These are phyloP conservation scores for Carex parvula DNA, from an alignment of 176 grass and related monocot genomes.

Conservation along the genomic window DNA sequence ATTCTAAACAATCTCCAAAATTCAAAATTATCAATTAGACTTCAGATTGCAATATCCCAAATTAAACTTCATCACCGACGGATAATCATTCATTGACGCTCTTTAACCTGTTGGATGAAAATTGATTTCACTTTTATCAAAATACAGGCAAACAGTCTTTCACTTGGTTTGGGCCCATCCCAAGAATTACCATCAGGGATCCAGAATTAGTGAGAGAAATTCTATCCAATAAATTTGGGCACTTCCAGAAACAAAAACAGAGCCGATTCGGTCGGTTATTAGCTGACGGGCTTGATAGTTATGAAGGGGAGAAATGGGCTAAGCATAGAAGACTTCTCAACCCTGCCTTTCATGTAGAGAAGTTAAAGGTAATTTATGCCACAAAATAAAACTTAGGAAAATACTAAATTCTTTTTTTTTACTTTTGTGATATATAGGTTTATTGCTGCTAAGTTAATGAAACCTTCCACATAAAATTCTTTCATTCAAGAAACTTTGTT, in stretches of 20 bases:
- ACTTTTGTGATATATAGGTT: neutral
- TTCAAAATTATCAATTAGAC: no score
- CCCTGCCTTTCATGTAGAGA: slow-evolving; percentile 71
- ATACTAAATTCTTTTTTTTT: neutral
- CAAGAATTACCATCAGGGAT: slow-evolving; percentile 43
- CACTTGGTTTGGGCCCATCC: slow-evolving; percentile 52
- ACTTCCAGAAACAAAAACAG: slow-evolving; percentile 35
- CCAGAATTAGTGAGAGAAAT: slow-evolving; percentile 58
- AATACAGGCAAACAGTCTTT: slow-evolving; percentile 54
- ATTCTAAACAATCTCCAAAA: no score
- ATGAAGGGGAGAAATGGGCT: slow-evolving; percentile 74
- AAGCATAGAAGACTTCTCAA: slow-evolving; percentile 68
- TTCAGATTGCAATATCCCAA: no score
- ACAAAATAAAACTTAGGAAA: neutral
- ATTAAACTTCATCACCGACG: no score
- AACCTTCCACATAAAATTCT: neutral
- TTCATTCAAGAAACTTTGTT: neutral
- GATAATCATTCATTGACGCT: no score
- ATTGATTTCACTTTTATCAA: neutral
- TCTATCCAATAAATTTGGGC: slow-evolving; percentile 57
- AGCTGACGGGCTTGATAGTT: slow-evolving; percentile 30
- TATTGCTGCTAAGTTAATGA: neutral
- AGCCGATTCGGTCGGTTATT: slow-evolving; percentile 29
- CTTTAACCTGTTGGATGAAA: neutral
- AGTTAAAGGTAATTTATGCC: slow-evolving; percentile 50